Evolutionary conservation across 1,284 basidiomycete genomes (phyloP), one percentile per base, ranked within the genome.

Genomic region (Coniferiporia weirii): DNA sequence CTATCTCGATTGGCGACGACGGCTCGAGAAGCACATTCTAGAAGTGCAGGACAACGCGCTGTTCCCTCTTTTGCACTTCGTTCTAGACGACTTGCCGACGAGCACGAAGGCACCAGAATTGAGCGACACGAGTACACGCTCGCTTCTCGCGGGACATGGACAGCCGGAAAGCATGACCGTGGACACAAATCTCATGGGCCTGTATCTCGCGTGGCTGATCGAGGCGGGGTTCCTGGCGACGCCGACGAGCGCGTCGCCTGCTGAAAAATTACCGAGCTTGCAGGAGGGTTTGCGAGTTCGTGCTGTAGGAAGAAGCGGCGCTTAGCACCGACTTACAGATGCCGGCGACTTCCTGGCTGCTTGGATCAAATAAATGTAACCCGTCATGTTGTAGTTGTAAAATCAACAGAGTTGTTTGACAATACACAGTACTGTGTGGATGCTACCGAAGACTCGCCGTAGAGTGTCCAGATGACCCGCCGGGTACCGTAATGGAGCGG

Each of bases 61-160:
- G 46, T 99, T 98, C 83, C 97, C 97, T 2, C 78, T 99, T 10
- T 80, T 99, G 22, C 95, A 99, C 75, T 98, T 98, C 68, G 97
- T 98, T 19, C 77, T 99, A 19, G 96, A 98, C 71, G 97, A 99
- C 72, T 78, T 99, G 45, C 97, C 97, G 3, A 97, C 95, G 20
- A 93, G 89, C 69, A 99, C 96, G 53, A 98, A 97, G 76, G 87
- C 93, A 1, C 92, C 97, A 2, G 91, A 93, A 68, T 77, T 99
- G 48, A 92, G 97, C 70, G 94, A 98, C 70, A 71, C 78, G 15
- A 96, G 97, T 70, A 95, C 95, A 10, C 74, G 77, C 50, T 76
- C 79, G 4, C 72, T 98, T 51, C 74, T 93, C 32, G 69, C 70
- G 35, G 74, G 76, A n/a, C 77, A 79, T 36, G 73, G 73, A 15